Percentiles rank a stretch among this genome's conserved stretches.
These are phyloP conservation scores for Colletotrichum limetticola DNA, from an alignment of 2,329 filamentous ascomycete genomes.

Conservation along the genomic window DNA sequence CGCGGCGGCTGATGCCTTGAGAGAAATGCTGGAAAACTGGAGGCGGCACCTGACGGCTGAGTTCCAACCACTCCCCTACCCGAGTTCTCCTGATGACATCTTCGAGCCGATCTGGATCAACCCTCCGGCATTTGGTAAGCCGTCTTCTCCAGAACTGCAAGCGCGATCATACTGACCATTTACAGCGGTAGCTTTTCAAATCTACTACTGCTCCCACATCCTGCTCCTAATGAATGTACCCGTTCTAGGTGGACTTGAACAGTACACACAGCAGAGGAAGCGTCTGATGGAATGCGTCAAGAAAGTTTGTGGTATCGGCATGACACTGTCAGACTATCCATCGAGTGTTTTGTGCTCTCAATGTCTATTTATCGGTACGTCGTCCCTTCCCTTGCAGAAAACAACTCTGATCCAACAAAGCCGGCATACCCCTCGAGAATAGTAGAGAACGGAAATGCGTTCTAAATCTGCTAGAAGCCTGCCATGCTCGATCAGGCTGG, in stretches of 20 bases:
- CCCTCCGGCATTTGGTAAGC: constrained; percentile 35
- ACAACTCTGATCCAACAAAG: neutral
- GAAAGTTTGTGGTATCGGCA: constrained; percentile 39
- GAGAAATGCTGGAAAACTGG: constrained; percentile 63
- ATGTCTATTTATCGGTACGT: constrained; percentile 37
- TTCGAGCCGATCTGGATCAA: constrained; percentile 37
- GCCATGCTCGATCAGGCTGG: constrained; percentile 22
- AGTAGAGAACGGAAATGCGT: constrained; percentile 1
- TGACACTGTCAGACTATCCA: constrained; percentile 38
- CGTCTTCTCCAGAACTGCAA: neutral
- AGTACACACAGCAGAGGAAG: constrained; percentile 35
- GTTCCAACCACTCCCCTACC: constrained; percentile 52
- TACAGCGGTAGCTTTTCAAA: constrained; percentile 36
- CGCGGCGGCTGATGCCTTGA: constrained; percentile 55
- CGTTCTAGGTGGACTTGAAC: constrained; percentile 32
- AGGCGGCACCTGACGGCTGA: constrained; percentile 53
- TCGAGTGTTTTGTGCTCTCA: constrained; percentile 41
- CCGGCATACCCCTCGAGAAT: constrained; percentile 22
- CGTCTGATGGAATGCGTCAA: constrained; percentile 37
- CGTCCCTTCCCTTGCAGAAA: neutral
- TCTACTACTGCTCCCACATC: constrained; percentile 37
- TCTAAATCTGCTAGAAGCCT: constrained; percentile 8
- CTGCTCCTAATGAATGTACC: constrained; percentile 36
- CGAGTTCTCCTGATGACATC: constrained; percentile 11
- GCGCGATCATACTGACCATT: neutral